These are phyloP conservation scores for Moricandia arvensis DNA, from an alignment of 345 rosid genomes.

Conservation along the genomic window DNA sequence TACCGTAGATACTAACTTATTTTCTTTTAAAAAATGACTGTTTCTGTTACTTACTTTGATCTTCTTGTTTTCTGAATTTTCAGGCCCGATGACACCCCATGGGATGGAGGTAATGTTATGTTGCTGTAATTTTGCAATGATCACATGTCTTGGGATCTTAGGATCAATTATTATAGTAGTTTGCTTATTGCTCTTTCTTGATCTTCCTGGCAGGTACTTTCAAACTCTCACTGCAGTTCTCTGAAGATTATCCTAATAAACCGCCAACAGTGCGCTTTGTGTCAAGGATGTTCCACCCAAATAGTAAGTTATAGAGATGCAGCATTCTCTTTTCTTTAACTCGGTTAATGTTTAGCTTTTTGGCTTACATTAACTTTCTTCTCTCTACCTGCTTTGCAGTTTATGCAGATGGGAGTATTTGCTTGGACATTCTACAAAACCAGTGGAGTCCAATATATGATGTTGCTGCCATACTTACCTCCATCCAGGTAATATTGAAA, in stretches of 20 bases:
- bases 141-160: neutral
- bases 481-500: constrained; percentile 65
- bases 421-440: constrained; percentile 92
- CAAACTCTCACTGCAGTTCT: constrained; percentile 59
- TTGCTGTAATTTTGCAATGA: neutral
- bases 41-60: neutral
- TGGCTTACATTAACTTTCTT: neutral
- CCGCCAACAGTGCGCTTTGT: constrained; percentile 70
- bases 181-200: constrained; percentile 10
- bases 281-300: constrained; percentile 68
- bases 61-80: constrained; percentile 11
- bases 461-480: constrained; percentile 95
- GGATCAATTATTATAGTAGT: neutral
- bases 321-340: neutral
- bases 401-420: constrained; percentile 96
- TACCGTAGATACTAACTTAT: neutral
- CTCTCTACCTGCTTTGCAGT: constrained; percentile 45
- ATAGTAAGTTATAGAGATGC: constrained; percentile 45
- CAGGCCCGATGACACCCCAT: constrained; percentile 68
- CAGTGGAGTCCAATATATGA: constrained; percentile 99
- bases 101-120: constrained; percentile 54
- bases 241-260: constrained; percentile 69
- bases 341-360: neutral
- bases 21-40: neutral
- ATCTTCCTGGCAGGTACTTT: constrained; percentile 50